Conservation (phyloP, 2,329 filamentous ascomycete genomes). For the Gnomoniopsis smithogilvyi region DNA sequence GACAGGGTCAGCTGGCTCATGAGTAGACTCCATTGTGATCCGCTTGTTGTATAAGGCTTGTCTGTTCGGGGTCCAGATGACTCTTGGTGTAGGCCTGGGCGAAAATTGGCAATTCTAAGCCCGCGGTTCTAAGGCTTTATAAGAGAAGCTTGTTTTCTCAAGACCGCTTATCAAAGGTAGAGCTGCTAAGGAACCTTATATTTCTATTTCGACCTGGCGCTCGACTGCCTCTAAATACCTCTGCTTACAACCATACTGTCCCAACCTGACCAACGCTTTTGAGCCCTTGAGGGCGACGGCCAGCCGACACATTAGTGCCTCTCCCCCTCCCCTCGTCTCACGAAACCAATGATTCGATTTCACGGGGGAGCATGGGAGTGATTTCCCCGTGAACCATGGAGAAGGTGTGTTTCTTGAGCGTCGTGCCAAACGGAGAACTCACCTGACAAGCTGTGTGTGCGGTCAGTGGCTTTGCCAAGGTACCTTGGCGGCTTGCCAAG, state of each 20-base stretch:
- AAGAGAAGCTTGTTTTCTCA: background rate
- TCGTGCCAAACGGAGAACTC: too few relatives aligned
- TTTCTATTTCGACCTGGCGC: background rate
- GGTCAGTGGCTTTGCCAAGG: background rate
- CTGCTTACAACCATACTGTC: background rate
- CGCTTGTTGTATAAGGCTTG: background rate
- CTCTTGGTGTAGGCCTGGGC: background rate
- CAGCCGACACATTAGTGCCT: background rate
- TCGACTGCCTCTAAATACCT: background rate
- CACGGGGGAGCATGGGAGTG: background rate
- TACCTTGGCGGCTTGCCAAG: background rate
- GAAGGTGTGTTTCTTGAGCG: too few relatives aligned
- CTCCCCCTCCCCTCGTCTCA: background rate
- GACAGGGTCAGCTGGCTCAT: slow-evolving; percentile 61
- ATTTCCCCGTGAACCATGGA: background rate
- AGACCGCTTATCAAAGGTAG: background rate
- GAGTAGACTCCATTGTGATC: slow-evolving; percentile 23
- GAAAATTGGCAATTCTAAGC: background rate
- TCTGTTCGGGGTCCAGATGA: background rate
- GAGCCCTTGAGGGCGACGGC: background rate
- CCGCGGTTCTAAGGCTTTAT: background rate
- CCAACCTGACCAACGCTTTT: background rate
- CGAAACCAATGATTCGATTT: background rate
- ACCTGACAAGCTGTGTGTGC: background rate
- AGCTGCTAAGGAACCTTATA: background rate